Conservation (phyloP, 495 filamentous ascomycete species). For the Xylaria acuta region DNA sequence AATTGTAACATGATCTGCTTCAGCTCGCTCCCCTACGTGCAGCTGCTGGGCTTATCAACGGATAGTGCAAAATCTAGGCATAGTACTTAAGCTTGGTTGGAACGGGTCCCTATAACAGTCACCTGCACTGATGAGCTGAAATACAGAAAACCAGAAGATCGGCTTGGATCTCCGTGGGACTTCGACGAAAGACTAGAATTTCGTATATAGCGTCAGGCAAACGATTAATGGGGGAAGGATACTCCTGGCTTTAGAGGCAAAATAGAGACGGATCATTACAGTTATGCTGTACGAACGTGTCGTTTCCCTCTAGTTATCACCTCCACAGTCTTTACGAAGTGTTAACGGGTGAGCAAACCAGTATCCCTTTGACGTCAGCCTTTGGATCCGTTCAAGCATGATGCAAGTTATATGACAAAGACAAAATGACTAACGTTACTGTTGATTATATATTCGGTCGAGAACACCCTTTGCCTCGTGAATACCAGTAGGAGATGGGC, state of each 20-base stretch:
- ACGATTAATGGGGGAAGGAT: not conserved
- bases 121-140: not conserved
- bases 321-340: not conserved
- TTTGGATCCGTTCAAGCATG: not conserved
- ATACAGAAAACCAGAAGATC: not conserved
- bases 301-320: not conserved
- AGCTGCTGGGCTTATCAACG: too few species aligned
- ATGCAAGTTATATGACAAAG: not conserved
- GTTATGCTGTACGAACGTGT: not conserved
- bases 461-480: not conserved
- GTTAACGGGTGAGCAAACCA: not conserved
- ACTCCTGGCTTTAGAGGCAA: not conserved
- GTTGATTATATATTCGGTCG: not conserved
- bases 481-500: not conserved
- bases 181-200: not conserved
- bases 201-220: not conserved
- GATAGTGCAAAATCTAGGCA: not conserved
- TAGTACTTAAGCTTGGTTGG: not conserved
- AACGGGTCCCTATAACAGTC: not conserved
- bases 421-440: not conserved
- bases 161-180: not conserved
- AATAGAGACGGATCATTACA: not conserved
- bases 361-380: not conserved
- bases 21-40: too few species aligned
- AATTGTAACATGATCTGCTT: not conserved